Conservation (phyloP, 805 yeast genomes). For the Isabelozyma gotoi region DNA sequence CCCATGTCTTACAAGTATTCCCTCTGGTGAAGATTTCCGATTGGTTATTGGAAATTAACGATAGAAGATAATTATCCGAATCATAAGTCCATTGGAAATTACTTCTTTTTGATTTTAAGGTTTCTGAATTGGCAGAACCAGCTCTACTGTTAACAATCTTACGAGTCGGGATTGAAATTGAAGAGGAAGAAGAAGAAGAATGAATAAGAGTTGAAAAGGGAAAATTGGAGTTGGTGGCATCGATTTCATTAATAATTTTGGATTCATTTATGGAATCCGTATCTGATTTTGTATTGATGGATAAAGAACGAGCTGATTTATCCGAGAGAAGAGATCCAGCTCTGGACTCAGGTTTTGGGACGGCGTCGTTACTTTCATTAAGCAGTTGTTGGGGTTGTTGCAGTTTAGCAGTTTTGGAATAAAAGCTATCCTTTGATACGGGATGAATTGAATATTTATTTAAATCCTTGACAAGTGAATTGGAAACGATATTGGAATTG, state of each 20-base stretch:
- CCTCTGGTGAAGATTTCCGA: slow-evolving; percentile 26
- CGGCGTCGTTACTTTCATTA: not conserved
- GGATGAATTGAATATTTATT: not conserved
- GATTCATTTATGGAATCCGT: not conserved
- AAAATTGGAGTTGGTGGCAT: not conserved
- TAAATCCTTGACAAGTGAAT: not conserved
- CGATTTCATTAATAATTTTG: too few relatives aligned
- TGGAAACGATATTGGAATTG: not conserved
- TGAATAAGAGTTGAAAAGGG: not conserved
- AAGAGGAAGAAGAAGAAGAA: not conserved
- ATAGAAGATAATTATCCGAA: slow-evolving; percentile 19
- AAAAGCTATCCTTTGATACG: not conserved
- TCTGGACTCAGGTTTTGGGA: not conserved
- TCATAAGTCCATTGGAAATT: slow-evolving; percentile 25
- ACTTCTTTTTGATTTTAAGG: slow-evolving; percentile 6
- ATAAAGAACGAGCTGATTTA: not conserved
- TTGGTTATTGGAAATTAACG: slow-evolving; percentile 15
- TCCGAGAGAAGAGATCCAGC: not conserved
- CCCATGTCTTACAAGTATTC: slow-evolving; percentile 25
- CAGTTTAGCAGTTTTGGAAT: too few relatives aligned
- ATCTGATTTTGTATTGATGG: not conserved
- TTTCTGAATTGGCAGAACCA: not conserved
- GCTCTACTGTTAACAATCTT: not conserved
- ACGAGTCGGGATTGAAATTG: not conserved
- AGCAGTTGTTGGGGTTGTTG: not conserved